Base-by-base conservation (phyloP, 2,329 filamentous ascomycete genomes). In the Fusarium sarcochroum region DNA sequence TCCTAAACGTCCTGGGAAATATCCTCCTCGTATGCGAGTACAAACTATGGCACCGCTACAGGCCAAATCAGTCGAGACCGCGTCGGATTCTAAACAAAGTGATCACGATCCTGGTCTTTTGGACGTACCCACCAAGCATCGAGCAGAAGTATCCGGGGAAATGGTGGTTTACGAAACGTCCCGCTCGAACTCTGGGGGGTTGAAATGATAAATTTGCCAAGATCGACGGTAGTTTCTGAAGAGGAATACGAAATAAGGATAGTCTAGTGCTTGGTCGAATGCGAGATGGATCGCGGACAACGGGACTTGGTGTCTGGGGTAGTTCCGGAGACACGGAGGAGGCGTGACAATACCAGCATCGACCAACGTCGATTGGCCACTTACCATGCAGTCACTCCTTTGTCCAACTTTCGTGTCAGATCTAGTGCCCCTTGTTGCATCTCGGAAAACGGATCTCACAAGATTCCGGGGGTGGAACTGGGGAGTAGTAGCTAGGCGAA, bases 101-200 rank as follows among this genome's bases (percentile, higher is more conserved):
- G 5, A 62, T 76, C 32, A 71, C 77, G 1, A 71, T 74, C 2
- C 57, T 81, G 25, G 77, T 81, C n/a, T 78, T 80, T 46, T 82
- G 79, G 79, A 81, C 80, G 7, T 81, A 83, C 34, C 81, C 81
- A 9, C 78, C 79, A 41, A 77, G 74, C 20, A 71, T 81, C 6
- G 78, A 81, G 58, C 80, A 81, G 56, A 76, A 75, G 27, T 81
- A 80, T 40, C 78, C 78, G 4, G 74, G 71, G 25, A 73, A 21
- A 54, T 77, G 72, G 73, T 76, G 74, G 75, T 71, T 70, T 13
- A 44, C 32, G 13, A 61, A 42, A 10, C 34, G 48, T 14, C 11
- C 44, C 18, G 38, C 27, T 38, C 8, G 44, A 9, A 6, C 45
- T 11, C 52, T 40, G 27, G 32, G 58, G 30, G 52, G 49, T 50